Conservation (phyloP, 2,329 filamentous ascomycete genomes). For the Penicillium sclerotiorum region DNA sequence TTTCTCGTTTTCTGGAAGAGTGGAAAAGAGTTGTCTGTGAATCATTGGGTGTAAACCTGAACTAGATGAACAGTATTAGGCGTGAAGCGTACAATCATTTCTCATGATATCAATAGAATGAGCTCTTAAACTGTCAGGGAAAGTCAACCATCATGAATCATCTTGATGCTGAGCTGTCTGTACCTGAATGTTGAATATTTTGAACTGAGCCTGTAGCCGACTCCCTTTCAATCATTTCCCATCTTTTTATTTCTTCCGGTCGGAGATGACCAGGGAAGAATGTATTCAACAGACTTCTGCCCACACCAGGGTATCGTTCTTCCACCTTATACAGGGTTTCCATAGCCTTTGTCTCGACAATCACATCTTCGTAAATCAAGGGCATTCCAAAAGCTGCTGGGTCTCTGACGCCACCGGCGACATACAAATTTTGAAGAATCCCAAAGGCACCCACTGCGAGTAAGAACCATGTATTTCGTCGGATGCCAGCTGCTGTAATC, state of each 20-base stretch:
- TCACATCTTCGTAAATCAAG: neutral
- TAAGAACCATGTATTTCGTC: conserved; percentile 46
- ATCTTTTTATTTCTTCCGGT: neutral
- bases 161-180: too few relatives aligned
- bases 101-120: too few relatives aligned
- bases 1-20: neutral
- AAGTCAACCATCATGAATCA: too few relatives aligned
- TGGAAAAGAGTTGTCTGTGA: neutral
- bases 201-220: too few relatives aligned
- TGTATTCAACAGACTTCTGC: neutral
- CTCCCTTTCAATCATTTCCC: neutral
- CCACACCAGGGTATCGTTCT: neutral
- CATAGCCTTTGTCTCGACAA: conserved; percentile 1
- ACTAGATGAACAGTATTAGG: too few relatives aligned
- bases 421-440: conserved; percentile 8
- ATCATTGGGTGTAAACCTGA: neutral
- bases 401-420: neutral
- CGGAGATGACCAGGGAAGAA: conserved; percentile 1
- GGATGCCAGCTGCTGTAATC: conserved; percentile 42
- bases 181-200: too few relatives aligned
- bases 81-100: too few relatives aligned
- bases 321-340: neutral
- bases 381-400: conserved; percentile 1
- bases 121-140: too few relatives aligned
- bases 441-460: conserved; percentile 42